Evolutionary conservation across 768 basidiomycete species (phyloP).

Genomic region (Gloeophyllum trabeum): DNA sequence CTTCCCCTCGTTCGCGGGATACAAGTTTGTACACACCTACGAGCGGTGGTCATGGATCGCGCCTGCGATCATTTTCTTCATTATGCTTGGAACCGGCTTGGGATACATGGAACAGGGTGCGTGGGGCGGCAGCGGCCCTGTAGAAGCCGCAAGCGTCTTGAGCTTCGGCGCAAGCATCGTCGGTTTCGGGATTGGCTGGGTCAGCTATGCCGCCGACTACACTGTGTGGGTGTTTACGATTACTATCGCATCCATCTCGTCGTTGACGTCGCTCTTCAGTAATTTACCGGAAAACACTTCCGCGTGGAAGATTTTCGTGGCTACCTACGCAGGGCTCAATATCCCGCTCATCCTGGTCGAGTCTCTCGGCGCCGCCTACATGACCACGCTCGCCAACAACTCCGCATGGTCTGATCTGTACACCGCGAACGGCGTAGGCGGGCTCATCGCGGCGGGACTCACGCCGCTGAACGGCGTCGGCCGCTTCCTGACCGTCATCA

Average conservation of each 20-base stretch:
- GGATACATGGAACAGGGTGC: too few relatives aligned
- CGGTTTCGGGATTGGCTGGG: conserved; percentile 29
- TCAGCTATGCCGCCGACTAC: conserved; percentile 26
- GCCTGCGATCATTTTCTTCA: conserved; percentile 32
- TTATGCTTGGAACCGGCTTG: too few relatives aligned
- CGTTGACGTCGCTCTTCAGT: not conserved
- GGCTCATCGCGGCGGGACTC: conserved; percentile 30
- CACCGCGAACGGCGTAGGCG: conserved; percentile 27
- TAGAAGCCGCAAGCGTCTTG: conserved; percentile 24
- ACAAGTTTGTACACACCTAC: conserved; percentile 33
- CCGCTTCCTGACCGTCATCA: conserved; percentile 33
- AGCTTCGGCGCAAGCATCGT: conserved; percentile 21
- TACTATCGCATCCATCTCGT: not conserved
- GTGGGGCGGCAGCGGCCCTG: too few relatives aligned
- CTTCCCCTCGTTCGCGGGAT: conserved; percentile 35
- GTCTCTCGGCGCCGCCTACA: conserved; percentile 35
- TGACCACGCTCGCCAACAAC: conserved; percentile 23
- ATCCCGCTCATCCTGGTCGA: conserved; percentile 25
- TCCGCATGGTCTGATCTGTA: conserved; percentile 25
- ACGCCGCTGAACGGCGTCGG: conserved; percentile 27
- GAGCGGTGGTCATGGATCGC: conserved; percentile 48
- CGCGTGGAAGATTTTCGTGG: conserved; percentile 24
- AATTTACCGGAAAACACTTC: conserved; percentile 11
- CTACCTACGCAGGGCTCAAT: conserved; percentile 25
- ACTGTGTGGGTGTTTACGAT: too few relatives aligned